phyloP scores from a whole-genome alignment of 495 filamentous ascomycete genomes.

The Pseudevernia furfuracea region DNA sequence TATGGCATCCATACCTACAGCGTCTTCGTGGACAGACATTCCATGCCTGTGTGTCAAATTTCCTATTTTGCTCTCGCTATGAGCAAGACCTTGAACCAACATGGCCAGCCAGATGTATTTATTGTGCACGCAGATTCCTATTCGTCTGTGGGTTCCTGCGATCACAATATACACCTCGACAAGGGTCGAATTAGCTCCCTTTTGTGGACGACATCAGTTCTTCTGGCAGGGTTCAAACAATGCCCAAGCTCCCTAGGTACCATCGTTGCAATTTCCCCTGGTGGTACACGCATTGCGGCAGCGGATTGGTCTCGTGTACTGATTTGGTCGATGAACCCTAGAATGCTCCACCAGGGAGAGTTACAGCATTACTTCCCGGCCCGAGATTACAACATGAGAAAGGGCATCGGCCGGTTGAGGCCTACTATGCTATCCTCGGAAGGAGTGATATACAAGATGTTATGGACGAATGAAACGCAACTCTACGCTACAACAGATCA shows the following conservation, averaged over 20 bases:
- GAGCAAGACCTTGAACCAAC: neutral
- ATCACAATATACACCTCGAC: constrained; percentile 38
- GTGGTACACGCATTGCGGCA: constrained; percentile 38
- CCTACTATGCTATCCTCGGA: constrained; percentile 21
- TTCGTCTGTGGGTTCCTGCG: constrained; percentile 27
- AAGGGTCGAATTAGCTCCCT: constrained; percentile 37
- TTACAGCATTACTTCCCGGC: constrained; percentile 24
- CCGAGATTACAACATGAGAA: constrained; percentile 21
- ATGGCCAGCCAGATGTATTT: constrained; percentile 16
- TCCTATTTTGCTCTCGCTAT: constrained; percentile 22
- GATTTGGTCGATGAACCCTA: constrained; percentile 41
- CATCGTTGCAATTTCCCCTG: constrained; percentile 36
- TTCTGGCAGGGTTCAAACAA: constrained; percentile 37
- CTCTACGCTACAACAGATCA: constrained; percentile 42
- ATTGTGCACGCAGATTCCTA: constrained; percentile 32
- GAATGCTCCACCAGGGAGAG: constrained; percentile 27
- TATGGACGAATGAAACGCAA: constrained; percentile 36
- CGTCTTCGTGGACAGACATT: neutral
- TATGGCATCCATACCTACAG: constrained; percentile 11
- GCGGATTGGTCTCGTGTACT: constrained; percentile 42
- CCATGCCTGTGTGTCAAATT: constrained; percentile 11
- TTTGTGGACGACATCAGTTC: constrained; percentile 37
- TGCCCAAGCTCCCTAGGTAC: constrained; percentile 36
- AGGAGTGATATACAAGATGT: constrained; percentile 29
- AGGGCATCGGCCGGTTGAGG: constrained; percentile 21